A percentile compares a stretch with the other conserved stretches of the same genome.
These are phyloP conservation scores for Botrytis fragariae DNA, from an alignment of 2,329 filamentous ascomycete species.

Conservation along the genomic window DNA sequence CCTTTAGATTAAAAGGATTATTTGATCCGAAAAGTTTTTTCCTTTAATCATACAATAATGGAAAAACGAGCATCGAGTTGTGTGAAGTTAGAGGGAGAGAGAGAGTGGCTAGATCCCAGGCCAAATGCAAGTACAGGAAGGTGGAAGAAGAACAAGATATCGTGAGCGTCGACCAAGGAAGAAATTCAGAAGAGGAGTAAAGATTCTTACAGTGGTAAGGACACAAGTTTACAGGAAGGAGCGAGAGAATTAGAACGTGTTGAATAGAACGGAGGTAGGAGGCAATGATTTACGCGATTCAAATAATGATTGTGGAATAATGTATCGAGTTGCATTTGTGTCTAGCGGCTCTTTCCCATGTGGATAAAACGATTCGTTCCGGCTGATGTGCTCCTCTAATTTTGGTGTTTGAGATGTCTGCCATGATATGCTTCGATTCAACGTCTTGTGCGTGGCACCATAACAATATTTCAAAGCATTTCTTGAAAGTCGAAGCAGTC, in stretches of 20 bases:
- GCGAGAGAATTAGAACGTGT: background rate
- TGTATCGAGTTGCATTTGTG: background rate
- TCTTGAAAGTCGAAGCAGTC: background rate
- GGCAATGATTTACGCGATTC: background rate
- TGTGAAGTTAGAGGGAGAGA: too few species aligned
- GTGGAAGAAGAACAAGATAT: background rate
- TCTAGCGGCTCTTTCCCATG: background rate
- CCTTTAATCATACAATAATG: background rate
- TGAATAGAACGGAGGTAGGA: background rate
- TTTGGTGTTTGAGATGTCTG: background rate
- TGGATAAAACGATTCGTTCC: background rate
- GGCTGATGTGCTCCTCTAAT: background rate
- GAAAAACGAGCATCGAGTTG: background rate
- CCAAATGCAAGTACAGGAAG: background rate
- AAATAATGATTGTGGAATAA: background rate
- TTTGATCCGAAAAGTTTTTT: background rate
- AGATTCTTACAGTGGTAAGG: background rate
- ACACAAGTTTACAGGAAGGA: background rate
- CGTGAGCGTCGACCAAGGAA: background rate
- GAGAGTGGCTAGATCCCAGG: background rate
- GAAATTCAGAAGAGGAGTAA: background rate
- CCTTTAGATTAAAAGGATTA: background rate
- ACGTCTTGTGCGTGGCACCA: background rate
- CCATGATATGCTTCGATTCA: background rate
- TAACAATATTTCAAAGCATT: fast-evolving